phyloP scores from a whole-genome alignment of 2,329 filamentous ascomycete species.

The Arthrobotrys conoides region DNA sequence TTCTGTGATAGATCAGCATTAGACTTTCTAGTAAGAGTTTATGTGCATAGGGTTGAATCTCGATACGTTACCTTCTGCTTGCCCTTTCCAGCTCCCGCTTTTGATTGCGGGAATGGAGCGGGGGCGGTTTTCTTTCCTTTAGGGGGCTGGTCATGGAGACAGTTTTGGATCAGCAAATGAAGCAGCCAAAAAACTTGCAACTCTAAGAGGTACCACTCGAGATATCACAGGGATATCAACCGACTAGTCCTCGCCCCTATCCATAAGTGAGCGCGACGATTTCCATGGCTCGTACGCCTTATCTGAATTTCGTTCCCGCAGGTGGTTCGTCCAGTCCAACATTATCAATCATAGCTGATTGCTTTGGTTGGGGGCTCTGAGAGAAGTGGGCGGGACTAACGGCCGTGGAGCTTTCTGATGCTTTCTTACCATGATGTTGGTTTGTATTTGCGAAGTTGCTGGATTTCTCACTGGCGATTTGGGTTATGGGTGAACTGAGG shows the following conservation, averaged over 20 bases:
- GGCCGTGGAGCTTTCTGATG: background rate
- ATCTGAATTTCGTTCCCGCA: background rate
- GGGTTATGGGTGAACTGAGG: background rate
- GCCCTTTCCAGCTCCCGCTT: conserved; percentile 83
- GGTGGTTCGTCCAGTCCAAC: background rate
- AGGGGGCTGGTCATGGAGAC: conserved; percentile 78
- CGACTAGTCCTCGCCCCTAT: conserved; percentile 49
- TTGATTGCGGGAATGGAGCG: conserved; percentile 94
- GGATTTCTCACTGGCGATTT: background rate
- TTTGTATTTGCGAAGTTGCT: background rate
- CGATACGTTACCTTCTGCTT: conserved; percentile 92
- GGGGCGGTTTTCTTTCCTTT: conserved; percentile 99
- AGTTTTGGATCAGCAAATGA: conserved; percentile 64
- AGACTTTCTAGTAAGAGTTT: conserved; percentile 52
- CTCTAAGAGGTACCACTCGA: conserved; percentile 58
- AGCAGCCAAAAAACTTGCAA: conserved; percentile 85
- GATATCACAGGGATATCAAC: conserved; percentile 34
- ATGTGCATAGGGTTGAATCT: conserved; percentile 19
- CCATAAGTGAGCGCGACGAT: background rate
- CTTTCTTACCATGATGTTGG: conserved; percentile 1
- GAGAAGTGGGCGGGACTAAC: background rate
- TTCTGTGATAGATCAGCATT: conserved; percentile 74
- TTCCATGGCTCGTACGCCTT: background rate
- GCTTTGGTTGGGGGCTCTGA: background rate
- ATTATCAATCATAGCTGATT: background rate